Evolutionary conservation across 2,329 filamentous ascomycete genomes (phyloP), one percentile per base, ranked within the genome.

Genomic region (Pyricularia sp.): DNA sequence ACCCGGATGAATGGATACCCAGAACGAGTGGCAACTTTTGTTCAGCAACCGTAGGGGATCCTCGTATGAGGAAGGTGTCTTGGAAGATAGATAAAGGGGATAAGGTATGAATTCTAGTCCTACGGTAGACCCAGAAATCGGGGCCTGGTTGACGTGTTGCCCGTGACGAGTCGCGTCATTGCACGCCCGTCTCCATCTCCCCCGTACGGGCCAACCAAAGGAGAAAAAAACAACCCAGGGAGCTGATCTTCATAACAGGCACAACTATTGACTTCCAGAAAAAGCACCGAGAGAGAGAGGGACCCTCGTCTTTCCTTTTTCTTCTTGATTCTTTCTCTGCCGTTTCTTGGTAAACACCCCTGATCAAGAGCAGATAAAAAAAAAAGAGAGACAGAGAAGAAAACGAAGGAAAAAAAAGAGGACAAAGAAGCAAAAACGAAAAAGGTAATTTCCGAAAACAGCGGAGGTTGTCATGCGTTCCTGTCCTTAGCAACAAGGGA

Each of bases 381-480:
- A 25, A 26, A 3, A 25, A 36, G 12, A 63, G 28, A 14, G 4
- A 28, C 25, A 63, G 26, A 12, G 28, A 63, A 63, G 11, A 25
- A 28, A 28, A 10, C 2, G 1, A 63, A 36, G 30, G 30, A 12
- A 4, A 4, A 36, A 36, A 10, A 28, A 65, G 31, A 65, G 11
- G 64, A 65, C 23, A 36, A 42, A 65, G 28, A 65, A 65, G 33
- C 77, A 78, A 78, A 73, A 76, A 72, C 70, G 69, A 74, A 2
- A 67, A 23, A 26, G 75, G 76, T 75, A 80, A 81, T 81, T 82
- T 82, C 81, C 81, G 78, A 80, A 81, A 78, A 67, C 70, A 75
- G 77, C 74, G 73, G 74, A 73, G 74, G 71, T 80, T 77, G 77
- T 83, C 74, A 83, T 83, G 81, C 81, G 75, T 75, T 74, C 71